Evolutionary conservation across 441 rosid species (phyloP).

Genomic region (Mallotus repandus): DNA sequence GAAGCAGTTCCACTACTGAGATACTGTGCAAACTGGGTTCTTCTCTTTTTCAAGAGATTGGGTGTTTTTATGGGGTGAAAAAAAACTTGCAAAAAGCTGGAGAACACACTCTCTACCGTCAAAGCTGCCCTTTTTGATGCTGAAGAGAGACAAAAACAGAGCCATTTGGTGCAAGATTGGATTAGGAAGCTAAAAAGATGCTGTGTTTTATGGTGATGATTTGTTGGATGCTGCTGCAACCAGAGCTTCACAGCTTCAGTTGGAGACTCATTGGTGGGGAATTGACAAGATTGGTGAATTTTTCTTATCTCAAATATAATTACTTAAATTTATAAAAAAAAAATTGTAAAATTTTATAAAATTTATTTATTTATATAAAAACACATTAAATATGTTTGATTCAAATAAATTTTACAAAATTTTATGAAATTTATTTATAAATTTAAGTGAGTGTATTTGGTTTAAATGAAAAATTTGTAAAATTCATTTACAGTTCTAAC

Average conservation of each 20-base stretch:
- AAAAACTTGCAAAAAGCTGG: slow-evolving; percentile 9
- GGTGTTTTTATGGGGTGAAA: slow-evolving; percentile 14
- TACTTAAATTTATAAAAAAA: too few relatives aligned
- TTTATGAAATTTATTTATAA: too few relatives aligned
- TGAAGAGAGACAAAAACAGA: slow-evolving; percentile 19
- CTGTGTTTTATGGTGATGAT: slow-evolving; percentile 34
- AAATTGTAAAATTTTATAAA: too few relatives aligned
- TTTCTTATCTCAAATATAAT: neutral
- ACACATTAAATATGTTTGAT: too few relatives aligned
- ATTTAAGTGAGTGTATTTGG: too few relatives aligned
- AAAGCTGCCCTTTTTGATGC: slow-evolving; percentile 32
- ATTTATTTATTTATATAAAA: too few relatives aligned
- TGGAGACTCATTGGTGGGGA: neutral
- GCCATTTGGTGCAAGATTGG: slow-evolving; percentile 19
- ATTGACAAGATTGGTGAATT: slow-evolving; percentile 6
- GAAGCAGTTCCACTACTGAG: slow-evolving; percentile 23
- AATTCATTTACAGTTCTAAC: too few relatives aligned
- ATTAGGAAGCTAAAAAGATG: slow-evolving; percentile 29
- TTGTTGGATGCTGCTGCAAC: slow-evolving; percentile 27
- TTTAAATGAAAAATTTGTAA: too few relatives aligned
- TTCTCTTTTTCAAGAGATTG: slow-evolving; percentile 13
- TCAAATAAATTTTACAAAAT: too few relatives aligned
- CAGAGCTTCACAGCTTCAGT: slow-evolving; percentile 6
- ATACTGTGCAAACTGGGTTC: slow-evolving; percentile 14
- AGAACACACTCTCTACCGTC: slow-evolving; percentile 19